A percentile compares a stretch with the other conserved stretches of the same genome.
phyloP scores from a whole-genome alignment of 1,284 basidiomycete genomes.

The Trichosporon sp. region DNA sequence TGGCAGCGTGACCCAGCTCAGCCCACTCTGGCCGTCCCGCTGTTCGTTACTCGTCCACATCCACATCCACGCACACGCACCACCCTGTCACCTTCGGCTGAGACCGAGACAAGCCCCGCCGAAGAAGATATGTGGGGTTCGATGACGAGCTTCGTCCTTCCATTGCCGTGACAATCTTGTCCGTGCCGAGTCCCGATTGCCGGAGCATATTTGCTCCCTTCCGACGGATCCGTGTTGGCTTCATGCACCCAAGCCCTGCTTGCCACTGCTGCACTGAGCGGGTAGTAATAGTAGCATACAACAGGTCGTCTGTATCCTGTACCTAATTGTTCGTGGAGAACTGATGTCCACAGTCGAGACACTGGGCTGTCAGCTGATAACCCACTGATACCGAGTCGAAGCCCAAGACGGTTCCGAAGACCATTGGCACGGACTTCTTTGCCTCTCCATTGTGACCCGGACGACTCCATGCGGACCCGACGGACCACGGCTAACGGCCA shows the following conservation, averaged over 20 bases:
- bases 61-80: too few species aligned
- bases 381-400: too few species aligned
- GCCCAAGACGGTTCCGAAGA: background rate
- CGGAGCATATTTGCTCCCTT: background rate
- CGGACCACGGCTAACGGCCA: background rate
- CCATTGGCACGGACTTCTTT: background rate
- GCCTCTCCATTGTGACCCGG: too few species aligned
- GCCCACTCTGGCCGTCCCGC: background rate
- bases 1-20: background rate
- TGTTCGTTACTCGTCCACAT: background rate
- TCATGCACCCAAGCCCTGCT: too few species aligned
- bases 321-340: conserved; percentile 48
- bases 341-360: conserved; percentile 48
- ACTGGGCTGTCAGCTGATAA: conserved; percentile 28
- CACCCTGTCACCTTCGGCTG: background rate
- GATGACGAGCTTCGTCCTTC: background rate
- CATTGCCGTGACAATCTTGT: background rate
- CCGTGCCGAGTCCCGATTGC: background rate
- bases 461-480: background rate
- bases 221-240: too few species aligned
- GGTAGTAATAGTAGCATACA: conserved; percentile 7
- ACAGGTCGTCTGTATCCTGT: background rate
- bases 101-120: background rate
- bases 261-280: background rate
- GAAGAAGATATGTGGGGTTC: background rate